phyloP scores from a whole-genome alignment of 768 basidiomycete genomes.

The Trametes gibbosa region DNA sequence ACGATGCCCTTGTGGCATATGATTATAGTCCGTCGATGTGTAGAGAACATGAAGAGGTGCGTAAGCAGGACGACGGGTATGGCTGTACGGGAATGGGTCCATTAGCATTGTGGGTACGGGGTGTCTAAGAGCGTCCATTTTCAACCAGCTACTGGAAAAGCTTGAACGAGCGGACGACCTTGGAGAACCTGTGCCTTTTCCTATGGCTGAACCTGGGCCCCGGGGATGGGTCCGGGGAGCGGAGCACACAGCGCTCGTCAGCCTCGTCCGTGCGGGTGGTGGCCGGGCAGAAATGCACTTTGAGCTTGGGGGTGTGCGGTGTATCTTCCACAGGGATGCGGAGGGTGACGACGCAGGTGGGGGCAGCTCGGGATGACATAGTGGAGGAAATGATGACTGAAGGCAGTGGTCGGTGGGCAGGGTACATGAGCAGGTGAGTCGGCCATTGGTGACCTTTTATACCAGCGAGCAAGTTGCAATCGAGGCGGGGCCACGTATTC shows the following conservation, averaged over 20 bases:
- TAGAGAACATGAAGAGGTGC: too few species aligned
- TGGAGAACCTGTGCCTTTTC: background rate
- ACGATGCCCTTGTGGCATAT: too few species aligned
- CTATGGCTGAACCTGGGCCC: background rate
- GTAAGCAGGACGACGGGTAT: background rate
- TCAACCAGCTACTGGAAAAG: background rate
- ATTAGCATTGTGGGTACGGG: background rate
- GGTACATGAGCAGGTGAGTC: background rate
- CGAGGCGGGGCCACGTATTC: background rate
- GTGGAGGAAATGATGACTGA: background rate
- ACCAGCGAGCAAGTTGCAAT: background rate
- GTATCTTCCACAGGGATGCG: background rate
- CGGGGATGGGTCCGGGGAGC: background rate
- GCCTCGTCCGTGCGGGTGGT: background rate
- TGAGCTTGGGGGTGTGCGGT: background rate
- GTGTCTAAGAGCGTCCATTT: background rate
- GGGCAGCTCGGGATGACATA: background rate
- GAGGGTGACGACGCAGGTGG: slow-evolving; percentile 2
- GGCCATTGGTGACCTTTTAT: background rate
- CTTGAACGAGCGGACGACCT: background rate
- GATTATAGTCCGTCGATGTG: too few species aligned
- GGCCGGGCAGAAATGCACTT: slow-evolving; percentile 1
- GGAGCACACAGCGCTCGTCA: background rate
- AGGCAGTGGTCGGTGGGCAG: background rate
- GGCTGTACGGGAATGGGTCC: background rate